phyloP scores from a whole-genome alignment of 495 filamentous ascomycete species.

The Tuber aestivum region DNA sequence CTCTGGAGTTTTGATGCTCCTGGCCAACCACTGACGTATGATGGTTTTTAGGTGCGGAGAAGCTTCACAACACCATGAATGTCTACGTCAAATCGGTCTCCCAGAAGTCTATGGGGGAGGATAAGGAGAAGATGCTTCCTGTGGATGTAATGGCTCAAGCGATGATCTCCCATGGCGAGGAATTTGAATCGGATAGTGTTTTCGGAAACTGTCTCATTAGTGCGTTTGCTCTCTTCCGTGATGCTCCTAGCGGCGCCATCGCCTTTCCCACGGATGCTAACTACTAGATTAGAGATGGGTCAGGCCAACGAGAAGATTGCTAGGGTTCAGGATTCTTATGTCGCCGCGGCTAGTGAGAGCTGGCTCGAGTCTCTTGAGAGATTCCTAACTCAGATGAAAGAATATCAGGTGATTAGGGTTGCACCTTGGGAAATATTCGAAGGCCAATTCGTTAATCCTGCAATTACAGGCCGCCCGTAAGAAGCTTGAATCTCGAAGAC shows the following conservation, averaged over 20 bases:
- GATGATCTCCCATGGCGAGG: slow-evolving; percentile 89
- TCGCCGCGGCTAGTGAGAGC: slow-evolving; percentile 69
- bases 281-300: slow-evolving; percentile 57
- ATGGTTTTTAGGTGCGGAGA: slow-evolving; percentile 67
- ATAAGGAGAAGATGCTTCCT: slow-evolving; percentile 69
- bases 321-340: slow-evolving; percentile 78
- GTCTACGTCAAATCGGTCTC: slow-evolving; percentile 86
- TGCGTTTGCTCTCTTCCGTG: slow-evolving; percentile 45
- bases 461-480: slow-evolving; percentile 65
- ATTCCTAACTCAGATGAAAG: slow-evolving; percentile 91
- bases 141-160: slow-evolving; percentile 74
- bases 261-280: slow-evolving; percentile 10
- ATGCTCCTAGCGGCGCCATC: not conserved
- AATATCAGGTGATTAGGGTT: slow-evolving; percentile 67
- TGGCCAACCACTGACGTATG: not conserved
- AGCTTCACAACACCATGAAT: slow-evolving; percentile 82
- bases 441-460: slow-evolving; percentile 7
- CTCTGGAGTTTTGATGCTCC: not conserved
- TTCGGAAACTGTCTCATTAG: slow-evolving; percentile 83
- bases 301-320: slow-evolving; percentile 82
- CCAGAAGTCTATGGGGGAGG: slow-evolving; percentile 74
- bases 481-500: slow-evolving; percentile 85
- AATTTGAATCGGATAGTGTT: slow-evolving; percentile 85
- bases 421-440: not conserved
- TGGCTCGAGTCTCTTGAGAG: slow-evolving; percentile 92